Percentiles rank a stretch among this genome's conserved stretches.
Conservation (phyloP, 2,329 filamentous ascomycete genomes). For the Mycogone perniciosa region DNA sequence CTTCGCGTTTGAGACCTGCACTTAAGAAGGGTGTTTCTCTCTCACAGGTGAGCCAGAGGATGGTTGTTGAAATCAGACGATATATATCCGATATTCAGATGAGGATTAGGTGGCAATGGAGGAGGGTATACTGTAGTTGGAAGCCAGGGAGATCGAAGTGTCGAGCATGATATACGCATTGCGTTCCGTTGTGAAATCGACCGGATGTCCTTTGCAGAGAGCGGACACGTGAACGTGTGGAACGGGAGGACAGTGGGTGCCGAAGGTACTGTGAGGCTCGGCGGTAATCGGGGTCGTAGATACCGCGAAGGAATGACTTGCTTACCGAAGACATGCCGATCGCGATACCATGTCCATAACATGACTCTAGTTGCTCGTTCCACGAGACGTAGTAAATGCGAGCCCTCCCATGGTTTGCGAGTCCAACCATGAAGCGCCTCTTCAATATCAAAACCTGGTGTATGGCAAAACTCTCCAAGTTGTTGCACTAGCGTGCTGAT, state of each 20-base stretch:
- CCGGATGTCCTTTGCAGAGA: slow-evolving; percentile 86
- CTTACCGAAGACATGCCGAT: slow-evolving; percentile 61
- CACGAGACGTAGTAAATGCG: slow-evolving; percentile 72
- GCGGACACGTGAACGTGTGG: slow-evolving; percentile 92
- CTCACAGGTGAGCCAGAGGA: slow-evolving; percentile 79
- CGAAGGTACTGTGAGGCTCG: slow-evolving; percentile 67
- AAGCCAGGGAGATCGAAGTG: slow-evolving; percentile 80
- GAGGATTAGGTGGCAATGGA: slow-evolving; percentile 71
- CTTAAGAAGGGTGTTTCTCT: not conserved
- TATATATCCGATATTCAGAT: slow-evolving; percentile 89
- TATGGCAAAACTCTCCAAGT: slow-evolving; percentile 34
- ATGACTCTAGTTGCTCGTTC: slow-evolving; percentile 76
- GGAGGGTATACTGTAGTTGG: slow-evolving; percentile 75
- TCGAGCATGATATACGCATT: slow-evolving; percentile 84
- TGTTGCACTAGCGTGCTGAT: slow-evolving; percentile 46
- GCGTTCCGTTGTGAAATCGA: slow-evolving; percentile 94
- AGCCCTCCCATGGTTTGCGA: slow-evolving; percentile 79
- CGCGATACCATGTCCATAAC: slow-evolving; percentile 81
- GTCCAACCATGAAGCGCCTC: slow-evolving; percentile 54
- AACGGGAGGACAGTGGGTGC: slow-evolving; percentile 95
- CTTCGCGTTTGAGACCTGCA: not conserved
- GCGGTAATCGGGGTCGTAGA: slow-evolving; percentile 65
- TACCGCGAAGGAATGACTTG: slow-evolving; percentile 54
- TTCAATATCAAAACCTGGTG: slow-evolving; percentile 31
- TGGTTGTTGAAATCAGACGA: slow-evolving; percentile 99